These are phyloP conservation scores for Cyberlindnera mississippiensis DNA, from an alignment of 805 yeast genomes.

Conservation along the genomic window DNA sequence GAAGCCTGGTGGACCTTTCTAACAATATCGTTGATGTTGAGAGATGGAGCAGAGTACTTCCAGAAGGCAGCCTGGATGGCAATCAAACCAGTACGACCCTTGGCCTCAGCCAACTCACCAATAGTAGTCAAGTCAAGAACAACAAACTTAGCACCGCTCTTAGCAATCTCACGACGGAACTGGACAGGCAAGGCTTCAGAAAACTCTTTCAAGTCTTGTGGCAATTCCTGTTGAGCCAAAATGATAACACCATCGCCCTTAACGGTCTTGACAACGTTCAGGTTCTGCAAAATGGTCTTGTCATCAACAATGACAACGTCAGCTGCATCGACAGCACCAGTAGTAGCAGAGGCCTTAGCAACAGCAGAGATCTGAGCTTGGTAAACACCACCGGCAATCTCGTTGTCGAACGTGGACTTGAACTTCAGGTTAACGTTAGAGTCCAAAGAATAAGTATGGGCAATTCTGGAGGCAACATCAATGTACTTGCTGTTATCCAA, in stretches of 20 bases:
- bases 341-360: constrained; percentile 11
- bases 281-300: constrained; percentile 45
- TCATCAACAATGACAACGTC: constrained; percentile 64
- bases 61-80: constrained; percentile 80
- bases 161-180: constrained; percentile 49
- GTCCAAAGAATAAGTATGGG: constrained; percentile 66
- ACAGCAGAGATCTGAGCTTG: constrained; percentile 49
- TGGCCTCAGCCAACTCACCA: constrained; percentile 66
- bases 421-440: constrained; percentile 48
- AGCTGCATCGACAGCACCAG: constrained; percentile 48
- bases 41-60: constrained; percentile 59
- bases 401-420: constrained; percentile 69
- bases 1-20: constrained; percentile 76
- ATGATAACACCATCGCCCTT: constrained; percentile 54
- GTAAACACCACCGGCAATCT: constrained; percentile 67
- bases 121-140: constrained; percentile 59
- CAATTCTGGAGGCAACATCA: constrained; percentile 58
- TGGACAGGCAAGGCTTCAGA: constrained; percentile 50
- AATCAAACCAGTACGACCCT: constrained; percentile 70
- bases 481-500: constrained; percentile 56
- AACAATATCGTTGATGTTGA: constrained; percentile 59
- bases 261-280: constrained; percentile 61
- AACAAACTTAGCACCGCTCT: constrained; percentile 48
- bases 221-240: constrained; percentile 34
- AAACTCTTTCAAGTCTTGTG: constrained; percentile 40